These are phyloP conservation scores for Globisporangium barbulae DNA, from an alignment of 352 stramenopile species.

Conservation along the genomic window DNA sequence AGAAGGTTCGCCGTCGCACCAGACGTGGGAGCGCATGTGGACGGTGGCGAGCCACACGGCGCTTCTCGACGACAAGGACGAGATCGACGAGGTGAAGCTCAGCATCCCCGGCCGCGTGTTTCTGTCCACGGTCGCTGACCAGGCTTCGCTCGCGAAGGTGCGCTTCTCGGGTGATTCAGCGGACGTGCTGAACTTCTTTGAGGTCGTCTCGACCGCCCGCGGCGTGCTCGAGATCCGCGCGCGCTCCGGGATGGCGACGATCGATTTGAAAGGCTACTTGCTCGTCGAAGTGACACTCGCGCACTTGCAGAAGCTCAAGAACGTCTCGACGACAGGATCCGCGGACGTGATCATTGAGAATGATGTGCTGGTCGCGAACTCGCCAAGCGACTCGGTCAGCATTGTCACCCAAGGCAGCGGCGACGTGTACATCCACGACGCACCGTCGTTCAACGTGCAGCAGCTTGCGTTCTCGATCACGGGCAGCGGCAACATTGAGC, in stretches of 20 bases:
- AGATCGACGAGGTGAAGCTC: constrained; percentile 45
- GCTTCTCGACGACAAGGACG: constrained; percentile 7
- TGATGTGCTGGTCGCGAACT: constrained; percentile 3
- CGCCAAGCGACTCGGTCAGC: not conserved
- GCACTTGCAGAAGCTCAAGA: not conserved
- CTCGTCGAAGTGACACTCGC: constrained; percentile 9
- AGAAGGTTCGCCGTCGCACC: constrained; percentile 20
- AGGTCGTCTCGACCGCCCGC: constrained; percentile 1
- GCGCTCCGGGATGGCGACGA: not conserved
- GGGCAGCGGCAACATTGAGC: constrained; percentile 10
- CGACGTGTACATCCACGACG: constrained; percentile 10
- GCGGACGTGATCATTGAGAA: constrained; percentile 10
- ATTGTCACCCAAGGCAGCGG: constrained; percentile 9
- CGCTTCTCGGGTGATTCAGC: constrained; percentile 12
- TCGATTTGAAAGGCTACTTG: constrained; percentile 4
- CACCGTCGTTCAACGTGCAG: constrained; percentile 5
- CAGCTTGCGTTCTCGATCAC: not conserved
- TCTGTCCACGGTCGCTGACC: constrained; percentile 30
- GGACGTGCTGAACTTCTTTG: constrained; percentile 12
- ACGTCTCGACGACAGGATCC: not conserved
- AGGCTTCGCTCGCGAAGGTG: constrained; percentile 4
- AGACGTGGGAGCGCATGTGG: constrained; percentile 37
- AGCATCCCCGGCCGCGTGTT: constrained; percentile 56
- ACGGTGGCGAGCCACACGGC: constrained; percentile 30
- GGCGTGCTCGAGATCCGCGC: constrained; percentile 9